These are phyloP conservation scores for Aspergillus costaricaensis DNA, from an alignment of 2,329 filamentous ascomycete genomes.

Conservation along the genomic window DNA sequence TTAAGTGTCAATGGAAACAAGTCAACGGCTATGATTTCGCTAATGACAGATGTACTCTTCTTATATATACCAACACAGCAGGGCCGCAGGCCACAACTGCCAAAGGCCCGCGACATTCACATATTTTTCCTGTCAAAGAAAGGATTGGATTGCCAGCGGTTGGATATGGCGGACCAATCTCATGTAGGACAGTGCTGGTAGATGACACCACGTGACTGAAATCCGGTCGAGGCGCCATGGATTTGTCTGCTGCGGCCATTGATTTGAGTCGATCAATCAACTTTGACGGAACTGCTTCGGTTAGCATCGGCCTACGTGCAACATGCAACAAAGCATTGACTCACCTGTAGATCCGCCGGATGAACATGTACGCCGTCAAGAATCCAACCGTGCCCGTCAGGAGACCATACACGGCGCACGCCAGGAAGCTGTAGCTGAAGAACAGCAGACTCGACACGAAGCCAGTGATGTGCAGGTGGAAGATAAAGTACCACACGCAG, in stretches of 20 bases:
- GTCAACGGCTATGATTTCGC: constrained; percentile 1
- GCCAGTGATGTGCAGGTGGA: constrained; percentile 77
- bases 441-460: constrained; percentile 79
- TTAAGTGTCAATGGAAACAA: background rate
- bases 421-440: constrained; percentile 81
- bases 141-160: background rate
- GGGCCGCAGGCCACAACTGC: constrained; percentile 3
- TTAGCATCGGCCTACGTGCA: constrained; percentile 3
- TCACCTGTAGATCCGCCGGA: constrained; percentile 78
- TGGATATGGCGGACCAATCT: too few relatives aligned
- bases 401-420: constrained; percentile 77
- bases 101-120: background rate
- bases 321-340: constrained; percentile 26
- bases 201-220: too few relatives aligned
- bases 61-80: constrained; percentile 2
- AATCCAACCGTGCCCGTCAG: constrained; percentile 84
- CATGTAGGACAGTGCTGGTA: too few relatives aligned
- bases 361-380: constrained; percentile 79
- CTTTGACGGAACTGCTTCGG: constrained; percentile 34
- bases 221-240: too few relatives aligned
- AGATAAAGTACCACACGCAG: constrained; percentile 80
- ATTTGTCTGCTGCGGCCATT: background rate
- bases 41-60: background rate
- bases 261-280: constrained; percentile 28
- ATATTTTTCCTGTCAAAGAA: background rate